A percentile compares a stretch with the other conserved stretches of the same genome.
These are phyloP conservation scores for Colletotrichum scovillei DNA, from an alignment of 2,329 filamentous ascomycete genomes.

Conservation along the genomic window DNA sequence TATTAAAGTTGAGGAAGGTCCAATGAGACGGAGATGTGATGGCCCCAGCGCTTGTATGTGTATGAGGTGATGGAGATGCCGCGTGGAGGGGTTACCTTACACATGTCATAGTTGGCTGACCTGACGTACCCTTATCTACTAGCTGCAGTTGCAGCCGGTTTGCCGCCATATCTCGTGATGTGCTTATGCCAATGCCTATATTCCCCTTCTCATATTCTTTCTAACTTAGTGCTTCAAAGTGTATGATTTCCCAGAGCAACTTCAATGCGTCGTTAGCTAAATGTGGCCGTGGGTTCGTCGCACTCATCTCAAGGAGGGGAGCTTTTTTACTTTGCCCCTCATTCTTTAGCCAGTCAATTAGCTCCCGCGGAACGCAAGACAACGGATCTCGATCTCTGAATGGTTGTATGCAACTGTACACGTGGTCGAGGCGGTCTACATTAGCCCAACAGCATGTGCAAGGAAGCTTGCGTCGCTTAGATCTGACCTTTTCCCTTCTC, in stretches of 20 bases:
- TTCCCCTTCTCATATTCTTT: not conserved
- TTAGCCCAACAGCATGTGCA: not conserved
- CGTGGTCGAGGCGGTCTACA: not conserved
- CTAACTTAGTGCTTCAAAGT: no score
- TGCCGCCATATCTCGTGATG: not conserved
- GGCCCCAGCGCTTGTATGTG: not conserved
- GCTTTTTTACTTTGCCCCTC: not conserved
- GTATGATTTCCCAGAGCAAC: not conserved
- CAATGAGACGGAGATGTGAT: not conserved
- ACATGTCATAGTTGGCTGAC: constrained; percentile 22
- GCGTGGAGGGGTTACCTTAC: not conserved
- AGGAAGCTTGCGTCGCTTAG: not conserved
- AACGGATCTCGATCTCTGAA: not conserved
- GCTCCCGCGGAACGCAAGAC: not conserved
- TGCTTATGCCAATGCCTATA: not conserved
- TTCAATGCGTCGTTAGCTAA: not conserved
- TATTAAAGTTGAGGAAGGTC: not conserved
- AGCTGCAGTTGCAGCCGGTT: not conserved
- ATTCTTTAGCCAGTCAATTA: not conserved
- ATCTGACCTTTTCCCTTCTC: not conserved
- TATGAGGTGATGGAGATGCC: not conserved
- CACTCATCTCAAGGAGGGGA: not conserved
- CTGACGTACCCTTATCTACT: not conserved
- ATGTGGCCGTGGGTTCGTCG: not conserved
- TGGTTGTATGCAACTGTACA: not conserved